Conservation (phyloP, 2,329 filamentous ascomycete genomes). For the Fusarium camptoceras region DNA sequence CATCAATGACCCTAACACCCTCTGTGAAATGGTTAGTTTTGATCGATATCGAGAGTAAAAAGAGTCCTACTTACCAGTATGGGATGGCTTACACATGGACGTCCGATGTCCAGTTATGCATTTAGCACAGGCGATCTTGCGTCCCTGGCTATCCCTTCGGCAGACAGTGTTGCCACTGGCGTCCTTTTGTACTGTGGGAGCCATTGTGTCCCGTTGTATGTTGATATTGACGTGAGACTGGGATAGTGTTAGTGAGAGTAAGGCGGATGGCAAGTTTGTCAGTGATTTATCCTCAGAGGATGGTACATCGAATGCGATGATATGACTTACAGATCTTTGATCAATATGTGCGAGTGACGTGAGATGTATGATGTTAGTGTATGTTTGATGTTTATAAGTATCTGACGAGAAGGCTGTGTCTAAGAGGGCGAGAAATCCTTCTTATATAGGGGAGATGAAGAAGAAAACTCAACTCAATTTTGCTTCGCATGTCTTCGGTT, state of each 20-base stretch:
- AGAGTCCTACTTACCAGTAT: neutral
- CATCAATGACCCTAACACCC: neutral
- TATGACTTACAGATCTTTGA: neutral
- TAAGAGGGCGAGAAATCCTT: neutral
- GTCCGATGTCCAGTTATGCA: neutral
- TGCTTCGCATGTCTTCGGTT: rapidly evolving
- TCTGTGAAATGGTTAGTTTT: neutral
- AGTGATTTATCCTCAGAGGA: neutral
- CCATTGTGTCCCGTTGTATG: neutral
- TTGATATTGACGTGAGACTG: neutral
- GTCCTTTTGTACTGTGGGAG: neutral
- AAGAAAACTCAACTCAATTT: rapidly evolving
- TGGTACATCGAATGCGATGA: neutral
- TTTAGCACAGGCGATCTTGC: neutral
- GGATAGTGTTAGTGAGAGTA: neutral
- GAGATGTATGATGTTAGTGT: too few species aligned
- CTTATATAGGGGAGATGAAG: neutral
- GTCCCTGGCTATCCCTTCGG: neutral
- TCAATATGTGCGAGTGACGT: too few species aligned
- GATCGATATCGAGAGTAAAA: neutral
- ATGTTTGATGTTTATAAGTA: neutral
- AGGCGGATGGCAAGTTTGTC: rapidly evolving
- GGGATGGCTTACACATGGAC: neutral
- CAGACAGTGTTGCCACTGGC: neutral
- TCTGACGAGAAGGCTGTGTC: neutral